phyloP scores from a whole-genome alignment of 345 rosid genomes.

The Melaleuca quinquenervia region DNA sequence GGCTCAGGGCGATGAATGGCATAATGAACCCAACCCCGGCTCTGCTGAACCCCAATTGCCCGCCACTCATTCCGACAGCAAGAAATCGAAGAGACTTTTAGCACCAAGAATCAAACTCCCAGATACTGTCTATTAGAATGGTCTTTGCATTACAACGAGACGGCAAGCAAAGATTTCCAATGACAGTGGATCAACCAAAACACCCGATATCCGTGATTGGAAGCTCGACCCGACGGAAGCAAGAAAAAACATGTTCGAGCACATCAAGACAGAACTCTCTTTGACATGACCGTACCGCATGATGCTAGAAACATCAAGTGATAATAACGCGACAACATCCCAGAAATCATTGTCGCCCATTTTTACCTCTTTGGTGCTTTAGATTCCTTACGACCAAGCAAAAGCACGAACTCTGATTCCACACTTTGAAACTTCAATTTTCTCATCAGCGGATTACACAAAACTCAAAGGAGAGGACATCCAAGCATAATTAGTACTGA shows the following conservation, averaged over 20 bases:
- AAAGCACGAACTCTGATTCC: not conserved
- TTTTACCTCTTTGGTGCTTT: not conserved
- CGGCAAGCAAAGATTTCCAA: not conserved
- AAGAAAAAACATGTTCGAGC: not conserved
- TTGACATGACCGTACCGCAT: not conserved
- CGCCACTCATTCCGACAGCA: conserved; percentile 72
- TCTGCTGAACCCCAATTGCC: conserved; percentile 90
- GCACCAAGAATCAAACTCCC: not conserved
- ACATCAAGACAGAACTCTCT: not conserved
- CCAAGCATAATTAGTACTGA: not conserved
- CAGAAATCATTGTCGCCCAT: not conserved
- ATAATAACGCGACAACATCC: not conserved
- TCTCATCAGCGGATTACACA: not conserved
- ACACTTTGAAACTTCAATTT: not conserved
- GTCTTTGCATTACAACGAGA: not conserved
- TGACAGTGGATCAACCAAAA: not conserved
- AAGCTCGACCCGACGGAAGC: not conserved
- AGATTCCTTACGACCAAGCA: not conserved
- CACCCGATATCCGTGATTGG: not conserved
- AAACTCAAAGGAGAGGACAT: not conserved
- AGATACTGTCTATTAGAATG: not conserved
- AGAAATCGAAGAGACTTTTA: not conserved
- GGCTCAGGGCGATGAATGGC: conserved; percentile 95
- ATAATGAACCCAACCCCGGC: conserved; percentile 96
- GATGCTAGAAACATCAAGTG: not conserved